Percentiles rank a stretch among this genome's conserved stretches.
These are phyloP conservation scores for Penicillium goetzii DNA, from an alignment of 495 filamentous ascomycete species.

Conservation along the genomic window DNA sequence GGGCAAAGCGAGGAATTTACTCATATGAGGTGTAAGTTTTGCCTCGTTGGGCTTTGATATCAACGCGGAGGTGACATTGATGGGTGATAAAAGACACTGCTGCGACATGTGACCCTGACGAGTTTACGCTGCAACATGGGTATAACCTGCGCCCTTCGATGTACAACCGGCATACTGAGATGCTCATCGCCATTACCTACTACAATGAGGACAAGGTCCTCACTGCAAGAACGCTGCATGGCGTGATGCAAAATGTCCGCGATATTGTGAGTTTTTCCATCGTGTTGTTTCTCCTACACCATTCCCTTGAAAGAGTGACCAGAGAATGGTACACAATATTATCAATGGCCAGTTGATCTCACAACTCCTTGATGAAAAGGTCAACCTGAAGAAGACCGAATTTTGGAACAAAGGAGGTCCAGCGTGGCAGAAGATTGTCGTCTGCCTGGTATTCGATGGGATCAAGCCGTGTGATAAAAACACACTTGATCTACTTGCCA, in stretches of 20 bases:
- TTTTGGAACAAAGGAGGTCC: slow-evolving; percentile 99
- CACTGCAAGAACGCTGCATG: slow-evolving; percentile 87
- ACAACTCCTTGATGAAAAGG: neutral
- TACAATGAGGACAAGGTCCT: slow-evolving; percentile 98
- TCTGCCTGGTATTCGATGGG: slow-evolving; percentile 93
- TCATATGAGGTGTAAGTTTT: slow-evolving; percentile 90
- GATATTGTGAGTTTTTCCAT: slow-evolving; percentile 65
- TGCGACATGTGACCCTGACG: slow-evolving; percentile 95
- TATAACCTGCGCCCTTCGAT: slow-evolving; percentile 98
- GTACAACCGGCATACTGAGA: slow-evolving; percentile 98
- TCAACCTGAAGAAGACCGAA: slow-evolving; percentile 94
- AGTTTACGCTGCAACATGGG: slow-evolving; percentile 97
- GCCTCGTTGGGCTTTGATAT: too few species aligned
- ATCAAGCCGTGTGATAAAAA: slow-evolving; percentile 97
- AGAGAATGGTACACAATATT: neutral
- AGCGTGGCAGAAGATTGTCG: slow-evolving; percentile 99
- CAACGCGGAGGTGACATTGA: neutral
- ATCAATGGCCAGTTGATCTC: neutral
- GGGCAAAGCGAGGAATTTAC: slow-evolving; percentile 88
- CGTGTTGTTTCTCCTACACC: too few species aligned
- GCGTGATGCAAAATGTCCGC: slow-evolving; percentile 97
- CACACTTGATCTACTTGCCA: slow-evolving; percentile 89
- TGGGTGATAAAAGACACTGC: slow-evolving; percentile 70
- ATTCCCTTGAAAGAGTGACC: neutral
- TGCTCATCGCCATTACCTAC: slow-evolving; percentile 96